A percentile compares a stretch with the other conserved stretches of the same genome.
These are phyloP conservation scores for Geotrichum siamense DNA, from an alignment of 1,139 yeast genomes.

Conservation along the genomic window DNA sequence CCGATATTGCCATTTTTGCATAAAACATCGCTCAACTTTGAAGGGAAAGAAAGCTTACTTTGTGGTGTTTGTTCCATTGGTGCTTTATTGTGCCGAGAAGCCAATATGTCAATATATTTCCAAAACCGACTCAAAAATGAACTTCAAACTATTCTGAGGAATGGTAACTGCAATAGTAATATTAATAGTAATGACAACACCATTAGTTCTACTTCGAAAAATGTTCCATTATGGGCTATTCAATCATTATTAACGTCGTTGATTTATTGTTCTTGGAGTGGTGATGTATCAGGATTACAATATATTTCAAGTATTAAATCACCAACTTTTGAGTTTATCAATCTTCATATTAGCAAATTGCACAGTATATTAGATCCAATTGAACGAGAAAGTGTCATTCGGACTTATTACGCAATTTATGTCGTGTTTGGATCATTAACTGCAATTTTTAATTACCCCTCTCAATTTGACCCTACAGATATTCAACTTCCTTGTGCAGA, in stretches of 20 bases:
- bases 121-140: conserved; percentile 27
- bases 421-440: conserved; percentile 30
- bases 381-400: conserved; percentile 28
- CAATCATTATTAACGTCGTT: conserved; percentile 30
- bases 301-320: conserved; percentile 26
- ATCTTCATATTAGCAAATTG: not conserved
- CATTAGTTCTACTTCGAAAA: conserved; percentile 19
- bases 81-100: conserved; percentile 31
- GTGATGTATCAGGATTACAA: conserved; percentile 32
- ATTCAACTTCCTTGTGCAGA: conserved; percentile 32
- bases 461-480: conserved; percentile 14
- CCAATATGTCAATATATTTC: conserved; percentile 27
- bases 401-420: conserved; percentile 32
- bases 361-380: conserved; percentile 4
- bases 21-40: conserved; percentile 26
- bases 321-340: not conserved
- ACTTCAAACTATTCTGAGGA: conserved; percentile 14
- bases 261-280: conserved; percentile 31
- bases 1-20: conserved; percentile 35
- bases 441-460: conserved; percentile 30
- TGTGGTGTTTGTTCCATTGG: conserved; percentile 35
- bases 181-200: no score
- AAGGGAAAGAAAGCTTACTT: conserved; percentile 24
- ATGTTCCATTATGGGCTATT: conserved; percentile 29
- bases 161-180: no score